Base-by-base conservation (phyloP, 2,329 filamentous ascomycete genomes). In the Niveomyces coronatus region DNA sequence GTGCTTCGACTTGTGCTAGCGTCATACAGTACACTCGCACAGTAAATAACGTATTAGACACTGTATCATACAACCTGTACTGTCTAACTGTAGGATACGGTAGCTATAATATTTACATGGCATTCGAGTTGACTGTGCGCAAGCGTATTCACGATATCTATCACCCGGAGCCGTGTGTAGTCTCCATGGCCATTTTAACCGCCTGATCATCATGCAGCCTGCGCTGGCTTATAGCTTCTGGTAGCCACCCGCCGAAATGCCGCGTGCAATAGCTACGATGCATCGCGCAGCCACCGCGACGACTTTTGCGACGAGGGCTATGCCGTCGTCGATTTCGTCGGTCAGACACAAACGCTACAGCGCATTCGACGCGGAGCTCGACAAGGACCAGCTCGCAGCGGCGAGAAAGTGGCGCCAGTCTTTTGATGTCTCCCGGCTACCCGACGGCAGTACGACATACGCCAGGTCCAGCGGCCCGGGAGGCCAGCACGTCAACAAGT, bases 401-500 rank as follows among this genome's bases (percentile, higher is more conserved):
- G 71, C 71, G 3, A 64, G 72, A 17, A 57, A 55, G 43, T 77
- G 74, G 74, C 62, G 61, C 33, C 48, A 60, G 32, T 57, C 60
- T 0, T 71, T 75, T 43, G 55, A 58, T 8, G 45, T 57, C 22
- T 55, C 51, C 27, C 57, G 50, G 16, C 49, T 78, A 3, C 74
- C 74, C 11, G 62, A 56, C 38, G 74, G 71, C 8, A 65, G 54
- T 31, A 76, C 70, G 5, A 66, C 58, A 9, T 77, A 65, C 51
- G 65, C 74, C 3, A 63, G 74, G n/a, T 76, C 74, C 3, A 76
- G 71, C 46, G 74, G 74, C 0, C 73, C 74, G 3, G 74, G 74
- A 10, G 74, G 74, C 2, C 74, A 78, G 47, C 71, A 78, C 49
- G 73, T 77, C 22, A 78, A 78, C 50, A 78, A 77, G 74, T 77